Evolutionary conservation across 2,329 filamentous ascomycete species (phyloP), one percentile per base, ranked within the genome.

Genomic region (Pseudopyrenochaeta lycopersici): DNA sequence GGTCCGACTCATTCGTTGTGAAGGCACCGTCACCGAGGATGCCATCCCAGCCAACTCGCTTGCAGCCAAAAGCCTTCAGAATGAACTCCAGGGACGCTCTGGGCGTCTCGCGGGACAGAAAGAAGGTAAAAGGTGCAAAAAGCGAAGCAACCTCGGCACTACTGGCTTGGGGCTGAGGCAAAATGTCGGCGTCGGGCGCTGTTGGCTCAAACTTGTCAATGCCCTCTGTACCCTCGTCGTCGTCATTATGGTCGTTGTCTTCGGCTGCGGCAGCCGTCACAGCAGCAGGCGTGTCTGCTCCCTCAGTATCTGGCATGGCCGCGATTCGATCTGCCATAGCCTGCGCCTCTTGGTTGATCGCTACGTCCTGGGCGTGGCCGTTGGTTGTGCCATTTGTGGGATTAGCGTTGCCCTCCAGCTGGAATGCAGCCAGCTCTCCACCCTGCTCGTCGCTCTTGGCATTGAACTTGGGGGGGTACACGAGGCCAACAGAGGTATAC

Each of bases 381-480:
- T 72, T 72, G 7, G 66, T 50, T 10, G 65, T 62, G 20, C 55
- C 66, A 18, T 70, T 65, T 6, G 57, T 55, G 32, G 77, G 77
- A 27, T 83, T 74, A 48, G 86, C 82, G 68, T 87, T 90, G 59
- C 90, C 90, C 77, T 98, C 92, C 3, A 99, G 83, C 27, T 90
- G 92, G 78, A 98, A 97, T 21, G 95, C 95, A 20, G 88, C 91
- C 40, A 99, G 83, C 77, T 97, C 95, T 40, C 90, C 95, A 57
- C 91, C 92, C 69, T 90, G 86, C 74, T 97, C 92, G 71, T 98
- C 95, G 78, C 91, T 94, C 72, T 83, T 83, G 64, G 86, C 82
- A 74, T 97, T 92, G 68, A 98, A 98, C 77, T 92, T 97, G 57
- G 95, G 95, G 15, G 95, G 95, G 74, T 99, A 99, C 52, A 97